Conservation (phyloP, 495 filamentous ascomycete species). For the Talaromyces trachyspermus region DNA sequence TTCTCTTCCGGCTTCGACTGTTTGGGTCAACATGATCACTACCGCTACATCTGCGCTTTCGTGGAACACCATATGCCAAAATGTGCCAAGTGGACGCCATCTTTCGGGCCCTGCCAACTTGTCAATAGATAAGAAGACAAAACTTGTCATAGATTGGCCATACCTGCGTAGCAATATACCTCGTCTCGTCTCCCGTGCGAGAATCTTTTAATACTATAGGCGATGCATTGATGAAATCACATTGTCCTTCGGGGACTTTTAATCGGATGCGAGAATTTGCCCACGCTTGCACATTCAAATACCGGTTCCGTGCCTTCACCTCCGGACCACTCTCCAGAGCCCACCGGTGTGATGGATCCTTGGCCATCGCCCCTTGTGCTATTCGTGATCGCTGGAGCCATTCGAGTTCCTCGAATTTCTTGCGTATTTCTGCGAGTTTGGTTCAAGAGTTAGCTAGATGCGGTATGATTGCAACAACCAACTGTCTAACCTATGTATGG, state of each 20-base stretch:
- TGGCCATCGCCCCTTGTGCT: conserved; percentile 25
- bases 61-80: conserved; percentile 97
- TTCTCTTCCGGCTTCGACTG: conserved; percentile 69
- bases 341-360: conserved; percentile 35
- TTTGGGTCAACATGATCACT: conserved; percentile 94
- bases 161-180: conserved; percentile 64
- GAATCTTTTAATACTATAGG: conserved; percentile 65
- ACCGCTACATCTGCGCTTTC: conserved; percentile 73
- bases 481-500: conserved; percentile 28
- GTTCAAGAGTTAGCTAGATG: conserved; percentile 16
- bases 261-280: conserved; percentile 78
- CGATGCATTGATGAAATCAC: conserved; percentile 95
- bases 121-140: conserved; percentile 4
- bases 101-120: conserved; percentile 74
- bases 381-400: conserved; percentile 37
- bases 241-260: conserved; percentile 66
- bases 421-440: conserved; percentile 31
- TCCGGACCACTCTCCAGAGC: conserved; percentile 45
- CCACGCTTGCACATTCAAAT: conserved; percentile 81
- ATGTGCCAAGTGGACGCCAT: conserved; percentile 55
- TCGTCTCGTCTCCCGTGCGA: conserved; percentile 39
- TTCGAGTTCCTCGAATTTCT: conserved; percentile 43
- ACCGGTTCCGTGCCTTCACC: conserved; percentile 62
- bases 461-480: background rate
- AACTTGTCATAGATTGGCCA: conserved; percentile 5